A percentile compares a stretch with the other conserved stretches of the same genome.
phyloP scores from a whole-genome alignment of 495 filamentous ascomycete genomes.

The Hypoxylon crocopeplum region DNA sequence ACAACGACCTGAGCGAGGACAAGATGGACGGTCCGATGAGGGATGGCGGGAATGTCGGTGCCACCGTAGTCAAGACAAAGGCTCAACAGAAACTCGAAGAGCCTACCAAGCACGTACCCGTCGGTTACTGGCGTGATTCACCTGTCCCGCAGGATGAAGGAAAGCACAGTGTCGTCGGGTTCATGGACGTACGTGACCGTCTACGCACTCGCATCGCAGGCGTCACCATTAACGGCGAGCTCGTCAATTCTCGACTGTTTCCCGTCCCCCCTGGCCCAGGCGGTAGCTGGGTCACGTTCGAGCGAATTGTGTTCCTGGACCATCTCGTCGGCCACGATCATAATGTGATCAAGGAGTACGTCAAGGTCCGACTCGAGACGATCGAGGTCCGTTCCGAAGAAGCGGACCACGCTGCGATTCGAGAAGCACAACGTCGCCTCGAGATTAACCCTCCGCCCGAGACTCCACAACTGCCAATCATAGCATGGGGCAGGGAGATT shows the following conservation, averaged over 20 bases:
- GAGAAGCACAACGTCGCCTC: slow-evolving; percentile 47
- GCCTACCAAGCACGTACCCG: slow-evolving; percentile 49
- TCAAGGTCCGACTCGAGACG: slow-evolving; percentile 54
- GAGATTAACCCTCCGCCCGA: slow-evolving; percentile 46
- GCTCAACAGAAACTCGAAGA: slow-evolving; percentile 37
- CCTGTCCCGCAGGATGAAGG: slow-evolving; percentile 46
- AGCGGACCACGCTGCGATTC: slow-evolving; percentile 43
- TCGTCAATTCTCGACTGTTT: slow-evolving; percentile 46
- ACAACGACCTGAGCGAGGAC: slow-evolving; percentile 48
- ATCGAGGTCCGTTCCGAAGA: slow-evolving; percentile 27
- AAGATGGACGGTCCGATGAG: slow-evolving; percentile 34
- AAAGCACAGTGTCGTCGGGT: slow-evolving; percentile 60
- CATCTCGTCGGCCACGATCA: slow-evolving; percentile 56
- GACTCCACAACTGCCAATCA: slow-evolving; percentile 39
- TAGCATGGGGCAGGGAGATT: slow-evolving; percentile 53
- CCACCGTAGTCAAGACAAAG: slow-evolving; percentile 29
- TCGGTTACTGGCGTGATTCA: slow-evolving; percentile 64
- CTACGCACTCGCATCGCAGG: slow-evolving; percentile 58
- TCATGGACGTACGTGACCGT: slow-evolving; percentile 60
- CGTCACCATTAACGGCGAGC: slow-evolving; percentile 45
- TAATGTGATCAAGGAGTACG: slow-evolving; percentile 61
- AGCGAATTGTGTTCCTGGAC: slow-evolving; percentile 56
- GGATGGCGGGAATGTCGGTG: slow-evolving; percentile 33
- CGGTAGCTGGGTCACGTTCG: slow-evolving; percentile 63
- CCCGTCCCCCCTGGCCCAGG: slow-evolving; percentile 59